A percentile compares a stretch with the other conserved stretches of the same genome.
These are phyloP conservation scores for Phytophthora europaea DNA, from an alignment of 352 stramenopile genomes.

Conservation along the genomic window DNA sequence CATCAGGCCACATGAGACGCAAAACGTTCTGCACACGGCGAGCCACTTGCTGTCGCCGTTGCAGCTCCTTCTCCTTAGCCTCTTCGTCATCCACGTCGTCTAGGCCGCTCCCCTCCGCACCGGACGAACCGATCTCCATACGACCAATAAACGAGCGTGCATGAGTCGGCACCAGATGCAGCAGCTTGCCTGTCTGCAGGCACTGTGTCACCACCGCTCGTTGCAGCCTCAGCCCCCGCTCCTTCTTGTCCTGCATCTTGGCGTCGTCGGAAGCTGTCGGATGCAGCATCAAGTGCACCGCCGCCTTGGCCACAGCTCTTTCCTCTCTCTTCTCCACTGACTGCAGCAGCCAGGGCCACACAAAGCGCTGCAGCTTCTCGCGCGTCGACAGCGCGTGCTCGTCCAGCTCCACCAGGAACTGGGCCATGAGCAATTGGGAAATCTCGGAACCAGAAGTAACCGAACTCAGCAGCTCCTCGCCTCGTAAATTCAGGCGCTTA, in stretches of 20 bases:
- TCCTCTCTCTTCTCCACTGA: slow-evolving; percentile 25
- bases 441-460: slow-evolving; percentile 13
- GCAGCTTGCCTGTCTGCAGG: slow-evolving; percentile 44
- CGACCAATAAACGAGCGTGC: slow-evolving; percentile 26
- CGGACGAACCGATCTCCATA: slow-evolving; percentile 1
- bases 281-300: slow-evolving; percentile 53
- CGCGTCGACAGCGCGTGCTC: slow-evolving; percentile 41
- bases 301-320: slow-evolving; percentile 36
- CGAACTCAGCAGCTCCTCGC: slow-evolving; percentile 42
- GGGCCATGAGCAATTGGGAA: slow-evolving; percentile 52
- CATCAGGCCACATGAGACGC: slow-evolving; percentile 74
- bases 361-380: slow-evolving; percentile 51
- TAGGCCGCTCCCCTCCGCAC: not conserved
- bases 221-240: slow-evolving; percentile 50
- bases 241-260: slow-evolving; percentile 39
- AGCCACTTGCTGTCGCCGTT: slow-evolving; percentile 44
- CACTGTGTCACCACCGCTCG: slow-evolving; percentile 56
- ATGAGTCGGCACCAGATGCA: slow-evolving; percentile 50
- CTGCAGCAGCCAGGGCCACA: slow-evolving; percentile 69
- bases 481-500: slow-evolving; percentile 52
- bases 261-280: slow-evolving; percentile 19
- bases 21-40: slow-evolving; percentile 53
- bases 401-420: slow-evolving; percentile 68
- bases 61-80: slow-evolving; percentile 26
- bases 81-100: not conserved